A percentile compares a stretch with the other conserved stretches of the same genome.
These are phyloP conservation scores for Starmerella sp. DNA, from an alignment of 805 yeast species.

Conservation along the genomic window DNA sequence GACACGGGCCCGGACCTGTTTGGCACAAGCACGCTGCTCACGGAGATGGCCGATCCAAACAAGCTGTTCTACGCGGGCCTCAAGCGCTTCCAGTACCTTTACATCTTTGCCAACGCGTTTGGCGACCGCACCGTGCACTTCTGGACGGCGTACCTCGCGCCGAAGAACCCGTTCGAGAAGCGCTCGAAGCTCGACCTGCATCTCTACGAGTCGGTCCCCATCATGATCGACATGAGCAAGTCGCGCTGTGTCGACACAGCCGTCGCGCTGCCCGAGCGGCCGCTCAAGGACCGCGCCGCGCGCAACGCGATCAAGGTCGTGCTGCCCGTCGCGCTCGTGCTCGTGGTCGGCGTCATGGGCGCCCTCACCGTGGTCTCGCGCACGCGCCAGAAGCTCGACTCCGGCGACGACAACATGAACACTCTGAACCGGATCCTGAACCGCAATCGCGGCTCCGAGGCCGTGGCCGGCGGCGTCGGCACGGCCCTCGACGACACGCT, in stretches of 20 bases:
- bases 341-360: constrained; percentile 1
- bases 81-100: constrained; percentile 42
- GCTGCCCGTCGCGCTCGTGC: neutral
- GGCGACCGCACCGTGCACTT: constrained; percentile 84
- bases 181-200: constrained; percentile 37
- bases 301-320: neutral
- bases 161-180: constrained; percentile 60
- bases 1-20: constrained; percentile 68
- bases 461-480: neutral
- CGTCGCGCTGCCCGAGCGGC: neutral
- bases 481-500: constrained; percentile 9
- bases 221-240: constrained; percentile 22
- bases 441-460: neutral
- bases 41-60: constrained; percentile 42
- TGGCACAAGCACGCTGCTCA: constrained; percentile 37
- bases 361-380: neutral
- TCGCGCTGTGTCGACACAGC: constrained; percentile 11
- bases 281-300: neutral
- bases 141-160: constrained; percentile 67
- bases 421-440: neutral
- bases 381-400: neutral
- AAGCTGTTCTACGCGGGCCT: constrained; percentile 44
- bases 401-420: neutral
- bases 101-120: constrained; percentile 59
- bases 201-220: constrained; percentile 21